A percentile compares a stretch with the other conserved stretches of the same genome.
phyloP scores from a whole-genome alignment of 2,329 filamentous ascomycete species.

The Trichoderma breve region DNA sequence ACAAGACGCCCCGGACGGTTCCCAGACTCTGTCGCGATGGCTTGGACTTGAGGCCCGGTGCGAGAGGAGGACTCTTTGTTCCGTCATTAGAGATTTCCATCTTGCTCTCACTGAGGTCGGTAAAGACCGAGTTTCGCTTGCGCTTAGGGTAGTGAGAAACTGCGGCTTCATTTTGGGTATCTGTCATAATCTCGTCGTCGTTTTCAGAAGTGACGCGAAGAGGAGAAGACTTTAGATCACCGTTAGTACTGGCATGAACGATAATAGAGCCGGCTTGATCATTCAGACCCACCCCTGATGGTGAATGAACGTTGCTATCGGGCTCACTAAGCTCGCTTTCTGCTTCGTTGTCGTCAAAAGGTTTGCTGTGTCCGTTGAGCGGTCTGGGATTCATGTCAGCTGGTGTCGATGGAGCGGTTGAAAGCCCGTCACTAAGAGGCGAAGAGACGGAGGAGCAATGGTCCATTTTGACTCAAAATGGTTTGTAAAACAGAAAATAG shows the following conservation, averaged over 20 bases:
- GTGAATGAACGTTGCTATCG: conserved; percentile 35
- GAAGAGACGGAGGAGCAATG: neutral
- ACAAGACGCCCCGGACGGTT: conserved; percentile 46
- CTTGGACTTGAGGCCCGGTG: conserved; percentile 29
- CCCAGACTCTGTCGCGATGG: conserved; percentile 30
- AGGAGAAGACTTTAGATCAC: conserved; percentile 37
- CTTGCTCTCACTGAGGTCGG: conserved; percentile 49
- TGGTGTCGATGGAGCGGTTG: conserved; percentile 8
- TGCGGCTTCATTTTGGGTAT: conserved; percentile 39
- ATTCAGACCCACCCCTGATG: conserved; percentile 39
- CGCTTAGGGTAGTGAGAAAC: conserved; percentile 52
- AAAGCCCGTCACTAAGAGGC: neutral
- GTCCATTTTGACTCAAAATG: neutral
- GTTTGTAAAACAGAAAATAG: neutral
- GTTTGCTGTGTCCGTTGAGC: conserved; percentile 30
- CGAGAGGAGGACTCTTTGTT: conserved; percentile 30
- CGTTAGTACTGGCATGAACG: conserved; percentile 46
- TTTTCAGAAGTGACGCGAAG: conserved; percentile 32
- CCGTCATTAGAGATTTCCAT: conserved; percentile 39
- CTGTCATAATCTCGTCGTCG: conserved; percentile 46
- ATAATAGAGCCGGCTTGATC: conserved; percentile 54
- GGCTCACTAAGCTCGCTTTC: conserved; percentile 47
- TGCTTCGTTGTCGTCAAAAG: conserved; percentile 41
- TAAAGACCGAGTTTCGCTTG: conserved; percentile 52
- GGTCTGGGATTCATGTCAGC: conserved; percentile 31